phyloP scores from a whole-genome alignment of 176 grass and related monocot genomes.

The Oryza officinalis region DNA sequence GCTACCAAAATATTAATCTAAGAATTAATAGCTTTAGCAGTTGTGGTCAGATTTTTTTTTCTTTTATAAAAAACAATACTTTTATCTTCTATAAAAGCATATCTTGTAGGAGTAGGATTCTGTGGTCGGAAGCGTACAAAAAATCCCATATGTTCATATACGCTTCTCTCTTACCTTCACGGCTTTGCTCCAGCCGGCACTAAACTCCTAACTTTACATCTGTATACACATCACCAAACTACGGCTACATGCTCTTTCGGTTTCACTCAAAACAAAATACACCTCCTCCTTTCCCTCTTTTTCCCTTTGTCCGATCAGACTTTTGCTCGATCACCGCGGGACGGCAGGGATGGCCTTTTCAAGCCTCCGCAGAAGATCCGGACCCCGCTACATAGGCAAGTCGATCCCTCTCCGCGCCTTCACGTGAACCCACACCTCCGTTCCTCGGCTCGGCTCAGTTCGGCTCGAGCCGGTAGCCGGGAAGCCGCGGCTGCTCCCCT shows the following conservation, averaged over 20 bases:
- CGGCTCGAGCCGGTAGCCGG: not conserved
- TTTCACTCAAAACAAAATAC: not conserved
- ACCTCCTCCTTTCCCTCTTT: not conserved
- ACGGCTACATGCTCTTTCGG: not conserved
- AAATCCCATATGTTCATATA: not conserved
- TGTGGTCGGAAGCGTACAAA: not conserved
- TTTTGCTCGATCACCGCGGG: no score
- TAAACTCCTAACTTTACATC: not conserved
- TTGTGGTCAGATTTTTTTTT: not conserved
- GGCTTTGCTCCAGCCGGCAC: not conserved
- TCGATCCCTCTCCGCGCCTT: not conserved
- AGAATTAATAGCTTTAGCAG: not conserved
- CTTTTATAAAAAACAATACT: not conserved
- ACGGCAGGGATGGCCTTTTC: not conserved
- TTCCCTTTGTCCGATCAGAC: not conserved
- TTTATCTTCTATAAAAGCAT: not conserved
- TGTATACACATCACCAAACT: not conserved
- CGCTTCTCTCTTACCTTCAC: not conserved
- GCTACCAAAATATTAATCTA: not conserved
- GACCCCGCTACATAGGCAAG: no score
- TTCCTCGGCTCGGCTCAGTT: not conserved
- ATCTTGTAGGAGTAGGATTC: not conserved
- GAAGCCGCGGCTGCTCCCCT: not conserved
- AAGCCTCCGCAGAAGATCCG: not conserved
- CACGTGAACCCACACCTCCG: not conserved